Percentiles rank a stretch among this genome's conserved stretches.
Conservation (phyloP, 441 rosid genomes). For the Omphalea diandra region DNA sequence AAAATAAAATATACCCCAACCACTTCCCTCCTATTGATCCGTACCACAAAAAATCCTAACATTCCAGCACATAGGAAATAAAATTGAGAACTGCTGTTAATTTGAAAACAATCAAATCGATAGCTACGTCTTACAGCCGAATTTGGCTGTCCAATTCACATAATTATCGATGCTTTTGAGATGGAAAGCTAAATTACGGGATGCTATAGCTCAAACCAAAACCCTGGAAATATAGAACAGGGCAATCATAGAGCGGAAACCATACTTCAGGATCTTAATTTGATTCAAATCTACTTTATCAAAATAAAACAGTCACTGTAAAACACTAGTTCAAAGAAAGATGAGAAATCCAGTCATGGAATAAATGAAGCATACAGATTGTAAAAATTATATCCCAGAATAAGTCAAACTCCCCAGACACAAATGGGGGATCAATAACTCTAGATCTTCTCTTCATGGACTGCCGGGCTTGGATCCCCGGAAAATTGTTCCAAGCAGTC, state of each 20-base stretch:
- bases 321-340: constrained; percentile 13
- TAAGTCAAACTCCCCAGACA: constrained; percentile 16
- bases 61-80: too few relatives aligned
- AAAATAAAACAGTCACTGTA: constrained; percentile 16
- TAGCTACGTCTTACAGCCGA: too few relatives aligned
- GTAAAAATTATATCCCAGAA: constrained; percentile 25
- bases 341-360: constrained; percentile 7
- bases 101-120: too few relatives aligned
- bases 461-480: constrained; percentile 17
- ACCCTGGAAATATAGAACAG: not conserved
- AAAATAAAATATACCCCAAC: too few relatives aligned
- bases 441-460: constrained; percentile 15
- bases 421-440: constrained; percentile 10
- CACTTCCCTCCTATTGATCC: too few relatives aligned
- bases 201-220: not conserved
- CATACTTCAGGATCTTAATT: constrained; percentile 2
- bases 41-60: too few relatives aligned
- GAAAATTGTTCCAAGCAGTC: constrained; percentile 28
- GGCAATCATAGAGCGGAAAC: not conserved
- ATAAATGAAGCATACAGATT: constrained; percentile 24
- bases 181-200: not conserved
- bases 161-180: too few relatives aligned
- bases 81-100: too few relatives aligned
- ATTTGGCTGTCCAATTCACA: too few relatives aligned
- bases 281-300: constrained; percentile 21